These are phyloP conservation scores for Trichoderma semiorbis DNA, from an alignment of 2,329 filamentous ascomycete genomes.

Conservation along the genomic window DNA sequence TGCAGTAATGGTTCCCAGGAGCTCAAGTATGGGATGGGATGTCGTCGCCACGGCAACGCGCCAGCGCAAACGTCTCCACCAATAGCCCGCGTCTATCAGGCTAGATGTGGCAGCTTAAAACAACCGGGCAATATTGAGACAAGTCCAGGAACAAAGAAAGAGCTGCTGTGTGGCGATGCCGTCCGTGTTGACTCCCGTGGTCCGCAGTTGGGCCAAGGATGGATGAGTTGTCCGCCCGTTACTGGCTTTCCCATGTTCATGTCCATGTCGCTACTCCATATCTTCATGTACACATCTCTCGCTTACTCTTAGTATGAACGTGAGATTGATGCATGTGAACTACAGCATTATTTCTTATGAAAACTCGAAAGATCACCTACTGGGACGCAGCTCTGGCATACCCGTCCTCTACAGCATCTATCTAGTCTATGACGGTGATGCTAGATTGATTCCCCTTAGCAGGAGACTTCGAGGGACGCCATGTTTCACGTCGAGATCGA, in stretches of 20 bases:
- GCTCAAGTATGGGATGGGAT: conserved; percentile 28
- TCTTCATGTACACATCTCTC: background rate
- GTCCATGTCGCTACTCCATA: background rate
- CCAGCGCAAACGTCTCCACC: conserved; percentile 11
- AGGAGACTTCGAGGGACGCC: background rate
- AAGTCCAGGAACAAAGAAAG: conserved; percentile 15
- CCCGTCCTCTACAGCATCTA: background rate
- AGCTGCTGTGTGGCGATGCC: conserved; percentile 1
- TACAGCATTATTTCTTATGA: background rate
- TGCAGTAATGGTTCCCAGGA: conserved; percentile 24
- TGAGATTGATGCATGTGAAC: background rate
- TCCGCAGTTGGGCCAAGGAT: conserved; percentile 1
- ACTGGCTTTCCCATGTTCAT: background rate
- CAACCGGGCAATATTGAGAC: background rate
- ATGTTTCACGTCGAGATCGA: conserved; percentile 7
- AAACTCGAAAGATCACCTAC: background rate
- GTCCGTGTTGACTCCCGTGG: background rate
- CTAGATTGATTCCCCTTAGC: background rate
- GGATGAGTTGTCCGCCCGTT: conserved; percentile 3
- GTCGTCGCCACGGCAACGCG: conserved; percentile 34
- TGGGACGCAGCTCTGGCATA: background rate
- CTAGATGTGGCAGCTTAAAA: background rate
- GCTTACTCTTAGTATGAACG: background rate
- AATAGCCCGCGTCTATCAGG: conserved; percentile 6
- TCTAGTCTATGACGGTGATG: background rate